phyloP scores from a whole-genome alignment of 2,329 filamentous ascomycete species.

The Byssochlamys sp. region DNA sequence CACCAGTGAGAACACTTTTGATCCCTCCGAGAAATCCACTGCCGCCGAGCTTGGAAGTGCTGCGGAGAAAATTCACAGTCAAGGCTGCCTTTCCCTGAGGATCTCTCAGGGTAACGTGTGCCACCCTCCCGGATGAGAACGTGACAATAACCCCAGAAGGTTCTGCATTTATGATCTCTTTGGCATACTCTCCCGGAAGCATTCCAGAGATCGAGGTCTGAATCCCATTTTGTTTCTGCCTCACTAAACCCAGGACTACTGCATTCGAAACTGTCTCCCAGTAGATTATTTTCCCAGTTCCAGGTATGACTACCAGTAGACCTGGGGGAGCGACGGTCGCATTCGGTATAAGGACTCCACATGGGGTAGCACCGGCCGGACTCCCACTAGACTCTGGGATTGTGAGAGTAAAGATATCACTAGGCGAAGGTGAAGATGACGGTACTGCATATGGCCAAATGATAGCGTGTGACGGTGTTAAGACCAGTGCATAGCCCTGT shows the following conservation, averaged over 20 bases:
- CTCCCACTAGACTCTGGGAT: constrained; percentile 64
- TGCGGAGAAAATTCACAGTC: constrained; percentile 65
- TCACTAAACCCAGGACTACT: constrained; percentile 71
- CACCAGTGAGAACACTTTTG: constrained; percentile 62
- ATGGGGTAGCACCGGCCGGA: constrained; percentile 61
- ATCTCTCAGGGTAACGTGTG: constrained; percentile 78
- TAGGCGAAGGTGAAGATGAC: constrained; percentile 18
- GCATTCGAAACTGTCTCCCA: constrained; percentile 93
- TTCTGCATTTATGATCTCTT: constrained; percentile 72
- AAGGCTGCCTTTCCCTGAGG: constrained; percentile 76
- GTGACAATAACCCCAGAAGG: constrained; percentile 76
- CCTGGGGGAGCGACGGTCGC: constrained; percentile 74
- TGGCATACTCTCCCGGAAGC: constrained; percentile 66
- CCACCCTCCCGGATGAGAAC: constrained; percentile 75
- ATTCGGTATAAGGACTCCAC: constrained; percentile 72
- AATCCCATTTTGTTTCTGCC: constrained; percentile 69
- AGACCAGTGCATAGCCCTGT: constrained; percentile 64
- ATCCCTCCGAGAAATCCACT: constrained; percentile 72
- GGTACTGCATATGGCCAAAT: constrained; percentile 72
- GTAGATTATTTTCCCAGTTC: constrained; percentile 75
- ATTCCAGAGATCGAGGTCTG: constrained; percentile 66
- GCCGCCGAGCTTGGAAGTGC: constrained; percentile 43
- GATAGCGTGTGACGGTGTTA: constrained; percentile 73
- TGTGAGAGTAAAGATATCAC: constrained; percentile 67
- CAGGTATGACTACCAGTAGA: constrained; percentile 74